phyloP scores from a whole-genome alignment of 2,329 filamentous ascomycete species.

The Tolypocladium nubicola region DNA sequence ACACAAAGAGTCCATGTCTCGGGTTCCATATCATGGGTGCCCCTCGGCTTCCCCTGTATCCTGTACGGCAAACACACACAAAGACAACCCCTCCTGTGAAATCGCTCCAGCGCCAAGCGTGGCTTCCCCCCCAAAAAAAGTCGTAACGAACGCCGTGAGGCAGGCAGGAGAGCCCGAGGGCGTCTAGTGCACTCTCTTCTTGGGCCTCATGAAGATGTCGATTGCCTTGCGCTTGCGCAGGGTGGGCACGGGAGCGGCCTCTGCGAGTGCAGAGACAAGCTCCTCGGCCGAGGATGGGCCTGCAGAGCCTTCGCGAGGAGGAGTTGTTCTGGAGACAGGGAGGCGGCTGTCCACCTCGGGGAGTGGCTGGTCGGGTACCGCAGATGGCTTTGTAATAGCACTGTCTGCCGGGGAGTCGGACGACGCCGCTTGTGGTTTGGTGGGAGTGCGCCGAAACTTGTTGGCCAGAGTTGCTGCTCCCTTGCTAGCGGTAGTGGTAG shows the following conservation, averaged over 20 bases:
- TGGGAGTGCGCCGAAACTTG: conserved; percentile 2
- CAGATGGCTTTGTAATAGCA: background rate
- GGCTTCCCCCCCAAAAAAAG: background rate
- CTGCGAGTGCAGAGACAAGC: background rate
- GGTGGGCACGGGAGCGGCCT: background rate
- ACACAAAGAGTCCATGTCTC: background rate
- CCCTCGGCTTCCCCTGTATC: background rate
- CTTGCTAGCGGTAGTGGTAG: background rate
- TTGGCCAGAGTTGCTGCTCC: conserved; percentile 3
- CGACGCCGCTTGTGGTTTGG: background rate
- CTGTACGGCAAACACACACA: background rate
- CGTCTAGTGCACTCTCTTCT: conserved; percentile 20
- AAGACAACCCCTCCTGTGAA: background rate
- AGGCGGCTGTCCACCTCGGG: background rate
- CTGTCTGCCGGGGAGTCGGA: conserved; percentile 1
- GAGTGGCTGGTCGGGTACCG: background rate
- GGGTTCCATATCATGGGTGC: background rate
- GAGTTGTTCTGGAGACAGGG: background rate
- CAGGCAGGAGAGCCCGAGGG: background rate
- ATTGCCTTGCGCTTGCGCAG: conserved; percentile 33
- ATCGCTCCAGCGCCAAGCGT: background rate
- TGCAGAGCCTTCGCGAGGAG: background rate
- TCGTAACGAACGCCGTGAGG: background rate
- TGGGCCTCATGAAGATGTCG: conserved; percentile 40
- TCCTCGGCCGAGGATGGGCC: conserved; percentile 1